Percentiles rank a stretch among this genome's conserved stretches.
Conservation (phyloP, 352 stramenopile genomes). For the Globisporangium cystogenes region DNA sequence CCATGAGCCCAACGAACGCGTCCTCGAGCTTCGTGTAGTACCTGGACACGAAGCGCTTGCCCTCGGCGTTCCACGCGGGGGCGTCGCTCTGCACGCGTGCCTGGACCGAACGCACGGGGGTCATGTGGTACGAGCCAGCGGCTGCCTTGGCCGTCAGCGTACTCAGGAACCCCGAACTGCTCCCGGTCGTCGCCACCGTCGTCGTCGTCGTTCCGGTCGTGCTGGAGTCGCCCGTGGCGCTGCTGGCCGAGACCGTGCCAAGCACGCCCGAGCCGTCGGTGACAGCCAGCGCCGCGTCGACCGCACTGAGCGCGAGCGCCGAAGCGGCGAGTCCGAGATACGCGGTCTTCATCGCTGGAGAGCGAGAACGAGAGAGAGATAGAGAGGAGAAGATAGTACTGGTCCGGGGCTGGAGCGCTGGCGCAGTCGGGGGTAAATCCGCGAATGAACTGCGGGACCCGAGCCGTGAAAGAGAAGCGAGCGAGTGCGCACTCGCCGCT, state of each 20-base stretch:
- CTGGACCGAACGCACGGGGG: slow-evolving; percentile 63
- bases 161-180: slow-evolving; percentile 12
- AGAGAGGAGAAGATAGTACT: neutral
- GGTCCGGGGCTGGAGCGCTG: neutral
- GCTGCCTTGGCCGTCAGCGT: slow-evolving; percentile 13
- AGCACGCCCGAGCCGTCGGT: slow-evolving; percentile 11
- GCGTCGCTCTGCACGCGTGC: slow-evolving; percentile 67
- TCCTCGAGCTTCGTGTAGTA: slow-evolving; percentile 49
- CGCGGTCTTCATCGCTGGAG: slow-evolving; percentile 9
- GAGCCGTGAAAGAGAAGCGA: neutral
- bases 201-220: slow-evolving; percentile 1
- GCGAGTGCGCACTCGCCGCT: neutral
- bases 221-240: slow-evolving; percentile 12
- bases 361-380: neutral
- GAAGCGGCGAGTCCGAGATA: slow-evolving; percentile 3
- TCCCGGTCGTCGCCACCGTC: slow-evolving; percentile 4
- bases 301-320: slow-evolving; percentile 12
- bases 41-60: slow-evolving; percentile 54
- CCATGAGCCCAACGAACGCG: slow-evolving; percentile 56
- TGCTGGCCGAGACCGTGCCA: slow-evolving; percentile 15
- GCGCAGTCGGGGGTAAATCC: slow-evolving; percentile 5
- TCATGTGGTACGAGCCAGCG: slow-evolving; percentile 55
- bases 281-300: slow-evolving; percentile 11
- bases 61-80: slow-evolving; percentile 43
- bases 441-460: slow-evolving; percentile 4